Evolutionary conservation across 306 rosid genomes (phyloP), one percentile per base, ranked within the genome.

Genomic region (Ceratonia siliqua): DNA sequence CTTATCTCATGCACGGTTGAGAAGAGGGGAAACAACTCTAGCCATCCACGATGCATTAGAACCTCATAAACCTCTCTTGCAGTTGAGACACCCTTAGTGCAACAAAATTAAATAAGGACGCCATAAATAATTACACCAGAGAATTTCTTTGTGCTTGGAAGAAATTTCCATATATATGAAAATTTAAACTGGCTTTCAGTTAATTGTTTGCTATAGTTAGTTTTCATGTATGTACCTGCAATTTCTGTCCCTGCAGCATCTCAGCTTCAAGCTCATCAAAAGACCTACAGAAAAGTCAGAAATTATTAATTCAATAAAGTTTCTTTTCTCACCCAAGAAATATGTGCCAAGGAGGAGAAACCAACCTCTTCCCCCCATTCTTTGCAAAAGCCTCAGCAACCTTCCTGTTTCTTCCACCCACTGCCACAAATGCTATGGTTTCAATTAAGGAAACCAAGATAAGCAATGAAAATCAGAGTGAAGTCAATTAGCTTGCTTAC

Each of bases 341-440:
- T 18, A 18, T 21, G 80, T 41, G 41, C 57, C 32, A 80, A 25
- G 58, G 8, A 25, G 64, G 15, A 22, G 56, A 75, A 56, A 10
- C 68, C 49, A 72, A 93, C 97, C 97, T 85, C 78, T 89, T 91
- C 53, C 98, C 98, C 46, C 74, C 89, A 61, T 78, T 43, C 84
- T 48, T 85, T 22, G 97, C 97, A 80, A 82, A 93, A 81, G 98
- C 98, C 55, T 87, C 98, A 2, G 94, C 96, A 38, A 93, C 96
- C 77, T 88, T 93, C 81, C 98, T 89, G 82, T 93, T 93, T 85
- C 98, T 88, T 82, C 98, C 98, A 70, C 98, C 98, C 86, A 89
- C 97, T 91, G 90, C 62, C 82, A 89, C 76, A 79, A 67, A 76
- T 9, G 73, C 20, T 32, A 58, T 61, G 70, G 52, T 79, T 39